Conservation (phyloP, 2,329 filamentous ascomycete genomes). For the Penicillium janthinellum region DNA sequence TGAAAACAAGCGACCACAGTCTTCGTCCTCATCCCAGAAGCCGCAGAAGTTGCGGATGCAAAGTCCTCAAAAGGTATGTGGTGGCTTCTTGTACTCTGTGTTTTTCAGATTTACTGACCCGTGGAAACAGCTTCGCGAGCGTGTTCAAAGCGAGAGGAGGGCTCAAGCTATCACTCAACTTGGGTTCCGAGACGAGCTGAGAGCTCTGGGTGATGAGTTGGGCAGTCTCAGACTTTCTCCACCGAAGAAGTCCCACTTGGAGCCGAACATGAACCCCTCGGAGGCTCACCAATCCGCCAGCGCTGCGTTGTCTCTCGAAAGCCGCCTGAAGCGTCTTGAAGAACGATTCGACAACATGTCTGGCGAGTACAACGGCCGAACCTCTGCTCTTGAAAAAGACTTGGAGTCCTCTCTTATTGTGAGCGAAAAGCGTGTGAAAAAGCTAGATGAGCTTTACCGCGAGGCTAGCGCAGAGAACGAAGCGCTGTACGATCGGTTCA, state of each 20-base stretch:
- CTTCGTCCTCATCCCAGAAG: slow-evolving; percentile 69
- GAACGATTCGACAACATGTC: slow-evolving; percentile 63
- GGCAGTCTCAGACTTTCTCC: slow-evolving; percentile 47
- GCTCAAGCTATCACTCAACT: slow-evolving; percentile 70
- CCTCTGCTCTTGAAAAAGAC: slow-evolving; percentile 68
- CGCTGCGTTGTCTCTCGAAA: slow-evolving; percentile 32
- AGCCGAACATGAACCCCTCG: slow-evolving; percentile 33
- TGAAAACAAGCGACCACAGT: slow-evolving; percentile 35
- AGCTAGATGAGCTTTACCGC: slow-evolving; percentile 85
- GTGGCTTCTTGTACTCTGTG: background rate
- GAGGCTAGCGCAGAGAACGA: slow-evolving; percentile 90
- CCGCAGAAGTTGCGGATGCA: slow-evolving; percentile 70
- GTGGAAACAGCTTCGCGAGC: slow-evolving; percentile 65
- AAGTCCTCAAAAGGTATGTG: slow-evolving; percentile 59
- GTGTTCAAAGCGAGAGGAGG: slow-evolving; percentile 78
- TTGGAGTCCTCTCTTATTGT: slow-evolving; percentile 71
- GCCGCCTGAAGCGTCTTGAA: slow-evolving; percentile 68
- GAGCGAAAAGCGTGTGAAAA: slow-evolving; percentile 75
- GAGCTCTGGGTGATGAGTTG: slow-evolving; percentile 79
- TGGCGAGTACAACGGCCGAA: slow-evolving; percentile 61
- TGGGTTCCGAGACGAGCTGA: slow-evolving; percentile 72
- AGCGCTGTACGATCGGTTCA: slow-evolving; percentile 87
- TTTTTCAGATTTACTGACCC: slow-evolving; percentile 6
- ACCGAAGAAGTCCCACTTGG: slow-evolving; percentile 37
- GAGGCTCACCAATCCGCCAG: slow-evolving; percentile 18